These are phyloP conservation scores for Laguncularia racemosa DNA, from an alignment of 345 rosid genomes.

Conservation along the genomic window DNA sequence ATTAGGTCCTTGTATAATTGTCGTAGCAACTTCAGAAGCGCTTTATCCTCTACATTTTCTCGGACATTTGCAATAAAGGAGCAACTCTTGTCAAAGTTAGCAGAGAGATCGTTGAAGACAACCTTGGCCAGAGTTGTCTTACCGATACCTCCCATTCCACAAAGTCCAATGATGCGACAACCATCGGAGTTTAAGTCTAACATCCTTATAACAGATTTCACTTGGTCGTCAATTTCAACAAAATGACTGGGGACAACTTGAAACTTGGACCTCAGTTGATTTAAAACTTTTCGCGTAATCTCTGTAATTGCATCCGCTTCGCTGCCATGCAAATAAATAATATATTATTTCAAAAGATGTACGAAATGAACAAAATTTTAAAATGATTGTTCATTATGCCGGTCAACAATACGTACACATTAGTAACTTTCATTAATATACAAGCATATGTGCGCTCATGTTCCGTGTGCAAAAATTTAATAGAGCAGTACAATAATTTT, in stretches of 20 bases:
- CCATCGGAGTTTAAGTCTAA: not conserved
- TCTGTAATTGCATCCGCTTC: too few species aligned
- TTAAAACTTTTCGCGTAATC: too few species aligned
- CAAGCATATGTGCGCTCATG: too few species aligned
- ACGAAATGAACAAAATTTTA: too few species aligned
- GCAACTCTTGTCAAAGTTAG: not conserved
- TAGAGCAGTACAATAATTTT: too few species aligned
- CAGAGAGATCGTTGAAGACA: not conserved
- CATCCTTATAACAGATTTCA: not conserved
- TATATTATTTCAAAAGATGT: too few species aligned
- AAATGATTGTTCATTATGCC: too few species aligned
- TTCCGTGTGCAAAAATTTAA: too few species aligned
- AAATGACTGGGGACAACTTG: not conserved
- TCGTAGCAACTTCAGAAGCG: not conserved
- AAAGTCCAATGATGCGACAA: not conserved
- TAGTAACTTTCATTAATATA: too few species aligned
- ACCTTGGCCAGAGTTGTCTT: constrained; percentile 8
- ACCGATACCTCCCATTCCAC: constrained; percentile 4
- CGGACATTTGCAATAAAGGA: constrained; percentile 1
- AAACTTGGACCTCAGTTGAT: not conserved
- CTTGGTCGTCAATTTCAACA: not conserved
- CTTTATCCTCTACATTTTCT: not conserved
- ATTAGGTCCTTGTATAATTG: not conserved
- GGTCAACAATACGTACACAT: too few species aligned
- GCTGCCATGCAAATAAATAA: too few species aligned